Percentiles rank a stretch among this genome's conserved stretches.
phyloP scores from a whole-genome alignment of 345 rosid genomes.

The Sisymbrium altissimum region DNA sequence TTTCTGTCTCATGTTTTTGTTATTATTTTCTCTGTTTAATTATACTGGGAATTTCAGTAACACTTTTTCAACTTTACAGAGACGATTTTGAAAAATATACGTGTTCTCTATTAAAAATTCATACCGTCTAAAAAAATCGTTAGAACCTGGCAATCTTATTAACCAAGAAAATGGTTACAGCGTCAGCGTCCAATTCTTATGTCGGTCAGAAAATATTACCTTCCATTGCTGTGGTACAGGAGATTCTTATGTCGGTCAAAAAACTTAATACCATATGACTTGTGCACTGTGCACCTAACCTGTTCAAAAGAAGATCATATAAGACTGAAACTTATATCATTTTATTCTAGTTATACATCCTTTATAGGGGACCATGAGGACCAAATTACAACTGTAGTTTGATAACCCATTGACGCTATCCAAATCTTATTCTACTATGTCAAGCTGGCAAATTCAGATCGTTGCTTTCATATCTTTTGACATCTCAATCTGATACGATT shows the following conservation, averaged over 20 bases:
- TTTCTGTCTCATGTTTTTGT: neutral
- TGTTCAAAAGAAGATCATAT: neutral
- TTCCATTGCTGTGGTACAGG: no score
- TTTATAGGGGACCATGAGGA: slow-evolving; percentile 15
- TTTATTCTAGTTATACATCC: neutral
- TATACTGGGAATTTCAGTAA: neutral
- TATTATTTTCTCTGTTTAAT: no score
- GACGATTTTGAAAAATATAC: neutral
- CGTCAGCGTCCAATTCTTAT: no score
- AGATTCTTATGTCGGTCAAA: no score
- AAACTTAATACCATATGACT: no score
- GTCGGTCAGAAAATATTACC: no score
- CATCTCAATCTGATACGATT: neutral
- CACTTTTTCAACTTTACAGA: neutral
- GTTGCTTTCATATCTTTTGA: slow-evolving; percentile 6
- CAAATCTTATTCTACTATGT: neutral
- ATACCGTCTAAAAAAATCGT: neutral
- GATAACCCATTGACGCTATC: neutral
- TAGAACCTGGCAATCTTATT: neutral
- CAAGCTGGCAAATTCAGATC: neutral
- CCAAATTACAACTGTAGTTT: slow-evolving; percentile 20
- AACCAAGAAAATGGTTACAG: no score
- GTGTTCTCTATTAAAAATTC: neutral
- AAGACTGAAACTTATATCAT: neutral
- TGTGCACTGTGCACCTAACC: no score